Percentiles rank a stretch among this genome's conserved stretches.
phyloP scores from a whole-genome alignment of 768 basidiomycete genomes.

The Dioszegia aurantiaca region DNA sequence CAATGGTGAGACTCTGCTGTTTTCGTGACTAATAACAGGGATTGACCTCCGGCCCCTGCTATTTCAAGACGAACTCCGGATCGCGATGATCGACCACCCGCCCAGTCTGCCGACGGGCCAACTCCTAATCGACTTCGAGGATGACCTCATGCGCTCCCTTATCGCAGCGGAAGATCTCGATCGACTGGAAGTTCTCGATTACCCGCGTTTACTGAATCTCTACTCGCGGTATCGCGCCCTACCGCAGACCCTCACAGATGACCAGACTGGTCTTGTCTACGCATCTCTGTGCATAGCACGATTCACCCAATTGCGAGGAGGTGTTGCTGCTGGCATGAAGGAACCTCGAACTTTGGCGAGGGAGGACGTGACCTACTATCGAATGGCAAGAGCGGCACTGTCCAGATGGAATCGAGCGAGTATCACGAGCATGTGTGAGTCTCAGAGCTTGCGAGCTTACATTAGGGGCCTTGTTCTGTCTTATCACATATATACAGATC shows the following conservation, averaged over 20 bases:
- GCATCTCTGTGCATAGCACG: conserved; percentile 18
- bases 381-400: conserved; percentile 10
- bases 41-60: neutral
- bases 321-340: conserved; percentile 5
- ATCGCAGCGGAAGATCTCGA: conserved; percentile 12
- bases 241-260: conserved; percentile 17
- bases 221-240: conserved; percentile 16
- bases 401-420: conserved; percentile 12
- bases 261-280: conserved; percentile 19
- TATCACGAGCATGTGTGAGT: conserved; percentile 18
- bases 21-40: conserved; percentile 1
- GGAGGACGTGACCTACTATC: conserved; percentile 24
- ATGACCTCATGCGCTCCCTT: conserved; percentile 12
- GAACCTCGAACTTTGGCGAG: conserved; percentile 13
- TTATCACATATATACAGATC: conserved; percentile 10
- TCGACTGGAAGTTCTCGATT: conserved; percentile 8
- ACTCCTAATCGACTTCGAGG: conserved; percentile 14
- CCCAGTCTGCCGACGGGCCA: conserved; percentile 6
- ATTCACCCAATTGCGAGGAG: conserved; percentile 5
- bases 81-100: neutral
- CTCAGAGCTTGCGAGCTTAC: neutral
- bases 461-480: conserved; percentile 17
- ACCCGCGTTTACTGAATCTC: conserved; percentile 12
- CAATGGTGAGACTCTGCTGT: neutral
- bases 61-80: conserved; percentile 11